phyloP scores from a whole-genome alignment of 176 grass and related monocot species.

The Bothriochloa decipiens region DNA sequence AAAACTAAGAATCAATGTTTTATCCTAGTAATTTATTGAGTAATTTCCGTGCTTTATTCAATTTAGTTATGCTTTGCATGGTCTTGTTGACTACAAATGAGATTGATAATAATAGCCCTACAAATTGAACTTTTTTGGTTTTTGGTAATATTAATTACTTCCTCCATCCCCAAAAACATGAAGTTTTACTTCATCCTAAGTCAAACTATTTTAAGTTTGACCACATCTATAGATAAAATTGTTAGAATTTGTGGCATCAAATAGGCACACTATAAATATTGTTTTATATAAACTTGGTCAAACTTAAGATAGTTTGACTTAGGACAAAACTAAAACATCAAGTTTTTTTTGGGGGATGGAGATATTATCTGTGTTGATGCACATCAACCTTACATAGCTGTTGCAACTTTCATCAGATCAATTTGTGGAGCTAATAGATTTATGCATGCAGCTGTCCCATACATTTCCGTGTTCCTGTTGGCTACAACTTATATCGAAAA shows the following conservation, averaged over 20 bases:
- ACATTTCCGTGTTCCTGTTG: background rate
- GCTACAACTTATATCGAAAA: background rate
- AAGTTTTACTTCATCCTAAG: background rate
- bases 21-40: background rate
- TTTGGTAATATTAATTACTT: background rate
- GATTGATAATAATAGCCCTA: background rate
- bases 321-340: background rate
- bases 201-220: background rate
- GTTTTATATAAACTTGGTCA: background rate
- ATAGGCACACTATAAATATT: background rate
- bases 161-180: background rate
- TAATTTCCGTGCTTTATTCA: too few species aligned
- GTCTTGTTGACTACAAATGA: background rate
- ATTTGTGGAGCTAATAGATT: background rate
- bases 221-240: background rate
- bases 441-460: background rate
- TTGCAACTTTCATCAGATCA: background rate
- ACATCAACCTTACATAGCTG: background rate
- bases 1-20: background rate
- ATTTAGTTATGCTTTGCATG: too few species aligned
- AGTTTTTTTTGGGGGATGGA: background rate
- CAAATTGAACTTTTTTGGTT: slow-evolving; percentile 7
- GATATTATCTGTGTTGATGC: background rate
- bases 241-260: background rate
- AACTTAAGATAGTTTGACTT: background rate